Base-by-base conservation (phyloP, 345 rosid genomes). In the Syzygium jambos region DNA sequence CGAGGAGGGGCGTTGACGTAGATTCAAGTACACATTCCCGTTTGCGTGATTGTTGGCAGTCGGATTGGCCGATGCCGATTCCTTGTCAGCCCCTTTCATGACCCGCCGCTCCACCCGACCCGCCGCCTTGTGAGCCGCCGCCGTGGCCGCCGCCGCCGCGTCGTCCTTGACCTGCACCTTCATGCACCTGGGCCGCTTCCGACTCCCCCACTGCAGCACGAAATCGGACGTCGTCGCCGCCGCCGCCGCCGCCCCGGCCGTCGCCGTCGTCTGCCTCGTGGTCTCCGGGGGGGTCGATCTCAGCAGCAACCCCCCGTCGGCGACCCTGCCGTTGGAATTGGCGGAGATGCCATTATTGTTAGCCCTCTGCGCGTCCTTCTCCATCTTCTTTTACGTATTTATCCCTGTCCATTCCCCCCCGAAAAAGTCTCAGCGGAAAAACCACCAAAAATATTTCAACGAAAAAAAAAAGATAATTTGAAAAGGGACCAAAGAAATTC, bases 161-260 rank as follows among this genome's bases (percentile, higher is more conserved):
- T 91, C 93, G 89, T 93, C 96, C 82, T 89, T 95, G 83, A 86
- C 91, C 88, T 93, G 95, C 78, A 93, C 89, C 91, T 95, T 95
- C 97, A 93, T 95, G 86, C 96, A 95, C 94, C 96, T 87, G 17
- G 93, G 94, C 22, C 97, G 93, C 87, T 95, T 95, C 91, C 97
- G 93, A 87, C 89, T 94, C 34, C 97, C 97, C 97, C 97, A 95
- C 93, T 94, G 97, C 87, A 93, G 89, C 38, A 88, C 92, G 51
- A 95, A 93, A 89, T 95, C 94, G 7, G 90, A n/a, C 84, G 96
- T 84, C 88, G 93, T 77, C 86, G 89, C 29, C 41, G 86, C 25
- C 52, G 61, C n/a, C 22, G 84, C 30, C 86, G 92, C 78, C 84
- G 92, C 51, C 3, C 51, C 22, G n/a, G 85, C 27, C 85, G 56